These are phyloP conservation scores for Malus hybrid DNA, from an alignment of 331 rosid genomes.

Conservation along the genomic window DNA sequence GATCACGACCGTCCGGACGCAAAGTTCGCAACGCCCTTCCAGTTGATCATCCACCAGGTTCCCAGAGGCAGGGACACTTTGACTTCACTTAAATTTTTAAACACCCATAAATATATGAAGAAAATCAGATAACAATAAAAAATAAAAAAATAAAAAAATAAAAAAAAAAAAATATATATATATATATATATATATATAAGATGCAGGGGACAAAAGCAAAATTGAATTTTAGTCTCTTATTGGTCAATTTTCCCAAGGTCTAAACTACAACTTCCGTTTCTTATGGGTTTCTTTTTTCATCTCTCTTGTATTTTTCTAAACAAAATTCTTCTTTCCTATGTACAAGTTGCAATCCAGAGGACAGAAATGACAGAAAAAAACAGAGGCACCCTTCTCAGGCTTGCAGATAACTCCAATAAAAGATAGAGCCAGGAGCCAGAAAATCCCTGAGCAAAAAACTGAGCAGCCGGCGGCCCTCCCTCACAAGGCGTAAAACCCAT, in stretches of 20 bases:
- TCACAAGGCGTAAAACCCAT: constrained; percentile 33
- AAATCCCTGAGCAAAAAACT: constrained; percentile 34
- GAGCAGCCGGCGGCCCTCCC: constrained; percentile 37
- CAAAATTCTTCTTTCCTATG: constrained; percentile 33
- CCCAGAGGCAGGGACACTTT: too few relatives aligned
- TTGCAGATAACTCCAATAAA: constrained; percentile 33
- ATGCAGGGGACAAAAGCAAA: background rate
- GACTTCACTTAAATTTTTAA: too few relatives aligned
- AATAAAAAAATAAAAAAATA: too few relatives aligned
- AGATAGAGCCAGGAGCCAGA: constrained; percentile 8
- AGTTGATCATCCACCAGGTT: too few relatives aligned
- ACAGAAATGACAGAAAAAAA: constrained; percentile 24
- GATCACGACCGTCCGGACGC: too few relatives aligned
- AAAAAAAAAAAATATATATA: too few relatives aligned
- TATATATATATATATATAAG: too few relatives aligned
- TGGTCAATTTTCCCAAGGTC: constrained; percentile 51
- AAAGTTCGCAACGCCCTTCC: too few relatives aligned
- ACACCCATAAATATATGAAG: background rate
- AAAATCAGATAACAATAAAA: background rate
- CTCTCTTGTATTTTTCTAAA: background rate
- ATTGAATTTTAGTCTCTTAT: constrained; percentile 38
- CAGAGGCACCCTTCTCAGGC: constrained; percentile 38
- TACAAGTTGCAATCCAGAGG: constrained; percentile 42
- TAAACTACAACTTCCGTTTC: constrained; percentile 30
- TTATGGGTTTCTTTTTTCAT: background rate